Percentiles rank a stretch among this genome's conserved stretches.
phyloP scores from a whole-genome alignment of 345 rosid species.

The Eucalyptus curtisii region DNA sequence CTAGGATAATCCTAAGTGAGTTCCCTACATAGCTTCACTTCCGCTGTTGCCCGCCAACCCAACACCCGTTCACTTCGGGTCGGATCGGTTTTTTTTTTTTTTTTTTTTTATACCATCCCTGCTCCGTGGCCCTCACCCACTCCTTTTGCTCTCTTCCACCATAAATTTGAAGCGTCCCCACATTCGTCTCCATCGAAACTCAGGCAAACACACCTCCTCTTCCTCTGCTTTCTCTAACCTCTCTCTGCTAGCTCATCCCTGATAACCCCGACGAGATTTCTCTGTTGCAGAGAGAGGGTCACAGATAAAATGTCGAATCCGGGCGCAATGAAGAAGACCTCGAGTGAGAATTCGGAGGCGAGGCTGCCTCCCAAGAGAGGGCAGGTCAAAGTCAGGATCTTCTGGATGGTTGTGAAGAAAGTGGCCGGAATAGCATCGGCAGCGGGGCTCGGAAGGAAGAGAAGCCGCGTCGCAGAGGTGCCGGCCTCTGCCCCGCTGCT shows the following conservation, averaged over 20 bases:
- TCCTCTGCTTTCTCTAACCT: neutral
- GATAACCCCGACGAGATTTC: neutral
- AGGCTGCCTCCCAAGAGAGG: neutral
- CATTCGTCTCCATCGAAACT: neutral
- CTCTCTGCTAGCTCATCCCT: neutral
- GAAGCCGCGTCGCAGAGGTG: neutral
- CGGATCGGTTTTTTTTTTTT: neutral
- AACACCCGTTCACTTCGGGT: neutral
- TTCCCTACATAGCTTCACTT: neutral
- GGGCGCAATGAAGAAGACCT: neutral
- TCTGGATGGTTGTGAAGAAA: neutral
- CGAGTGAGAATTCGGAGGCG: neutral
- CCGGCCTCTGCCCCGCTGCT: neutral
- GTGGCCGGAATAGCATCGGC: neutral
- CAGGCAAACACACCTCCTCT: neutral
- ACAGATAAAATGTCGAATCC: neutral
- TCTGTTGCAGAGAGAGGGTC: neutral
- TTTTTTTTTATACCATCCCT: no score
- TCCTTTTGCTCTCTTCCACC: neutral
- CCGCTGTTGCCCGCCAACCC: neutral
- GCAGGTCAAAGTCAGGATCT: neutral
- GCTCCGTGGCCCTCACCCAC: neutral
- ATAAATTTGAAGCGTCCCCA: neutral
- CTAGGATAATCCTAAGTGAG: no score
- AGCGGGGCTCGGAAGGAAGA: neutral